Conservation (phyloP, 2,329 filamentous ascomycete genomes). For the Alternaria sp. region DNA sequence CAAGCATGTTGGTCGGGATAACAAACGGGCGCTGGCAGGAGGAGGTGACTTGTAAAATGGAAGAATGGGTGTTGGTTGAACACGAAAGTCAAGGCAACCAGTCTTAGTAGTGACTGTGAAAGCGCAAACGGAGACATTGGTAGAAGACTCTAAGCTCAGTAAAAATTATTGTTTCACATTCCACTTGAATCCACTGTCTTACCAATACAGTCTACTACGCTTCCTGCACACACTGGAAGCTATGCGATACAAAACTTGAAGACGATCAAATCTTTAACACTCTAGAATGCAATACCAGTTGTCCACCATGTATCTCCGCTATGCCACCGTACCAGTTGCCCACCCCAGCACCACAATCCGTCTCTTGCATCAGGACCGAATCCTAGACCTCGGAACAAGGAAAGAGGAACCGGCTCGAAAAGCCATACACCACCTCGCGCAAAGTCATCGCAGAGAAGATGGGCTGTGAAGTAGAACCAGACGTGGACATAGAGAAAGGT, state of each 20-base stretch:
- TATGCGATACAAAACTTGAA: background rate
- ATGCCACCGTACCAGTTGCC: constrained; percentile 66
- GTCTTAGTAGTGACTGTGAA: background rate
- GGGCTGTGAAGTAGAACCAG: constrained; percentile 75
- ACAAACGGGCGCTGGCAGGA: background rate
- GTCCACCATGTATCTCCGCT: constrained; percentile 71
- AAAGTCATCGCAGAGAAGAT: constrained; percentile 78
- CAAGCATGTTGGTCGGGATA: background rate
- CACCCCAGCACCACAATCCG: constrained; percentile 73
- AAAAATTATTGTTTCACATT: background rate
- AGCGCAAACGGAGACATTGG: background rate
- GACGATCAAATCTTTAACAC: background rate
- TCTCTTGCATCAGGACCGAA: constrained; percentile 67
- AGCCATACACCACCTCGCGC: constrained; percentile 78
- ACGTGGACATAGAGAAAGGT: constrained; percentile 70
- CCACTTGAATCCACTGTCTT: background rate
- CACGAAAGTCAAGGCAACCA: background rate
- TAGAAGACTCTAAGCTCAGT: background rate
- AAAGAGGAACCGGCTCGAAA: constrained; percentile 82
- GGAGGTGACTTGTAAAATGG: background rate
- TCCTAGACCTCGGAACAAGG: constrained; percentile 71
- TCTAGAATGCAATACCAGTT: constrained; percentile 59
- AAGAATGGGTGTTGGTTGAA: background rate
- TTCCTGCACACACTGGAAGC: background rate
- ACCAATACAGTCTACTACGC: background rate